Evolutionary conservation across 78 protist species (phyloP).

Genomic region (Diacronema lutheri): DNA sequence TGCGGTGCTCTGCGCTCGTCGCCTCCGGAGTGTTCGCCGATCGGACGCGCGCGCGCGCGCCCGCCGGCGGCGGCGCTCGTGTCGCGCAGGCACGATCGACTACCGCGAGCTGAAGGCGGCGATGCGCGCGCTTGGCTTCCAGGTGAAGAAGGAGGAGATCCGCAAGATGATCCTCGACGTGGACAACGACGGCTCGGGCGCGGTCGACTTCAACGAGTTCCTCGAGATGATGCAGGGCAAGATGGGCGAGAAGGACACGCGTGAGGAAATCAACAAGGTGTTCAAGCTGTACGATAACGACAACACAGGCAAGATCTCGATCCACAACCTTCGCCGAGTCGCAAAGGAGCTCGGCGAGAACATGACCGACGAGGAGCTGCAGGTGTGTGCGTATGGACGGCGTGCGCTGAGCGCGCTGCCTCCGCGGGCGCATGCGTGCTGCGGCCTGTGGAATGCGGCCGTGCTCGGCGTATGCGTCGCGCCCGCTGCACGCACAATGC

Average conservation of each 20-base stretch:
- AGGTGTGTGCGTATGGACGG: too few species aligned
- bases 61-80: too few species aligned
- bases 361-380: constrained; percentile 82
- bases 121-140: constrained; percentile 92
- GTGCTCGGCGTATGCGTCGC: too few species aligned
- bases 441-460: too few species aligned
- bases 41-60: too few species aligned
- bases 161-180: constrained; percentile 73
- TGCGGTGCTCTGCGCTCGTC: too few species aligned
- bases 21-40: too few species aligned
- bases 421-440: too few species aligned
- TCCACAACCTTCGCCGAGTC: constrained; percentile 80
- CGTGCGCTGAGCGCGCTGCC: too few species aligned
- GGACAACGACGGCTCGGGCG: constrained; percentile 77
- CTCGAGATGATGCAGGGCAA: constrained; percentile 84
- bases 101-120: constrained; percentile 93
- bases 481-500: too few species aligned
- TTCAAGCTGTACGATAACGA: constrained; percentile 87
- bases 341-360: constrained; percentile 88
- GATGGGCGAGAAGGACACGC: constrained; percentile 77
- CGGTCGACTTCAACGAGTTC: constrained; percentile 82
- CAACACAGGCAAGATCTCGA: constrained; percentile 71
- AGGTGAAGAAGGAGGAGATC: constrained; percentile 87
- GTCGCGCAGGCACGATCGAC: constrained; percentile 74
- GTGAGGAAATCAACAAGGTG: constrained; percentile 74